Percentiles rank a stretch among this genome's conserved stretches.
phyloP scores from a whole-genome alignment of 164 flowering plant genomes.

The Echeveria elegans region DNA sequence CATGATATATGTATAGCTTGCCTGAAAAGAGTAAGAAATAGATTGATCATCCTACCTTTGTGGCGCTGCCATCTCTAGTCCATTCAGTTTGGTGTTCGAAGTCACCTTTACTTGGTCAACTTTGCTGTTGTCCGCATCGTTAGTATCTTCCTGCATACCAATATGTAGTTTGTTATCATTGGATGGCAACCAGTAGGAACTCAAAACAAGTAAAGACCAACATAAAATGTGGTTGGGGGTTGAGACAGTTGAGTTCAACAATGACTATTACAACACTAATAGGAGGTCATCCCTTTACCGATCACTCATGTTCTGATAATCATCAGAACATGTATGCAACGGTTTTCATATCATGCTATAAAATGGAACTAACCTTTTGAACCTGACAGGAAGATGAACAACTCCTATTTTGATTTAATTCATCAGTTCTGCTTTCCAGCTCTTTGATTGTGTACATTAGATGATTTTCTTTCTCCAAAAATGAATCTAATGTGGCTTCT shows the following conservation, averaged over 20 bases:
- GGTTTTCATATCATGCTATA: neutral
- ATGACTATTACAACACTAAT: neutral
- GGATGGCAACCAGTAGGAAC: neutral
- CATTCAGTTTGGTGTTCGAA: neutral
- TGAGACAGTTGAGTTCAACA: neutral
- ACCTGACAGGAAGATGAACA: neutral
- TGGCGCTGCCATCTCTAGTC: neutral
- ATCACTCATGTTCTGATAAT: neutral
- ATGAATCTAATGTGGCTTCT: neutral
- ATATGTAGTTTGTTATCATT: neutral
- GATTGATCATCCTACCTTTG: neutral
- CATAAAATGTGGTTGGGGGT: neutral
- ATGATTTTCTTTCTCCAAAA: conserved; percentile 2
- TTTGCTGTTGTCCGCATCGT: neutral
- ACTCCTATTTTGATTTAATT: neutral
- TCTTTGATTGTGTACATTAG: neutral
- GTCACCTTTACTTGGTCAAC: neutral
- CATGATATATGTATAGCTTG: neutral
- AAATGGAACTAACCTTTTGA: neutral
- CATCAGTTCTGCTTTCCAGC: neutral
- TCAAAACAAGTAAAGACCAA: neutral
- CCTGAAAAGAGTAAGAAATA: neutral
- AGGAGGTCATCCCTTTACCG: neutral
- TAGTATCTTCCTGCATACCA: neutral
- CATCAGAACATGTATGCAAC: too few species aligned